These are phyloP conservation scores for Plasmodium vinckei DNA, from an alignment of 169 alveolate genomes.

Conservation along the genomic window DNA sequence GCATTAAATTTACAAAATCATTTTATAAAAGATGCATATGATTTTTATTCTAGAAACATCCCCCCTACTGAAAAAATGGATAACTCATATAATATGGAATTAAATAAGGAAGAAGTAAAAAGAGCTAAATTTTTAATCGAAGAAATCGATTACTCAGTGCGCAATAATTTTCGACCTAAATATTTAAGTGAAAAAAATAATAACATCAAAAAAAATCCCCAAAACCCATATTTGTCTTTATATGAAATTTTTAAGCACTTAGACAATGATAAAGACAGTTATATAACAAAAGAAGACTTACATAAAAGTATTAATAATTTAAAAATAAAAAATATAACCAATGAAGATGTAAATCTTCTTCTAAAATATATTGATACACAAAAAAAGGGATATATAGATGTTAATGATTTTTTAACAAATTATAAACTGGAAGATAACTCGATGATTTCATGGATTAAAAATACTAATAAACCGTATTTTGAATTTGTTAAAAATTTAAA, in stretches of 20 bases:
- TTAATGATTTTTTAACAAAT: slow-evolving; percentile 58
- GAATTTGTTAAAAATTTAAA: slow-evolving; percentile 60
- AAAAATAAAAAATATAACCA: slow-evolving; percentile 47
- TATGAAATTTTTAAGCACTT: slow-evolving; percentile 68
- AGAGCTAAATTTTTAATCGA: slow-evolving; percentile 71
- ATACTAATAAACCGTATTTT: slow-evolving; percentile 75
- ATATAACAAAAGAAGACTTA: slow-evolving; percentile 72
- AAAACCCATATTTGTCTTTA: slow-evolving; percentile 45
- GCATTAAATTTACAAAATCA: slow-evolving; percentile 21
- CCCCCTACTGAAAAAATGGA: slow-evolving; percentile 46
- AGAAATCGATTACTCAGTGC: slow-evolving; percentile 68
- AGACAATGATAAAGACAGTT: slow-evolving; percentile 67
- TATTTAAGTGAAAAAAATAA: slow-evolving; percentile 20
- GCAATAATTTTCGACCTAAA: slow-evolving; percentile 49
- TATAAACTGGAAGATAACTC: slow-evolving; percentile 73
- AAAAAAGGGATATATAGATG: slow-evolving; percentile 61
- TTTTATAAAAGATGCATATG: slow-evolving; percentile 66
- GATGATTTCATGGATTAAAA: slow-evolving; percentile 69
- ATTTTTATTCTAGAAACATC: slow-evolving; percentile 55
- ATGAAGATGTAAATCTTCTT: slow-evolving; percentile 49
- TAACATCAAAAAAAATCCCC: slow-evolving; percentile 7
- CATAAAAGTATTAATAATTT: slow-evolving; percentile 37
- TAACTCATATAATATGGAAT: slow-evolving; percentile 15
- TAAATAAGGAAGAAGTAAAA: slow-evolving; percentile 50
- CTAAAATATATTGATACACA: slow-evolving; percentile 67